These are phyloP conservation scores for Davidsoniella virescens DNA, from an alignment of 2,329 filamentous ascomycete species.

Conservation along the genomic window DNA sequence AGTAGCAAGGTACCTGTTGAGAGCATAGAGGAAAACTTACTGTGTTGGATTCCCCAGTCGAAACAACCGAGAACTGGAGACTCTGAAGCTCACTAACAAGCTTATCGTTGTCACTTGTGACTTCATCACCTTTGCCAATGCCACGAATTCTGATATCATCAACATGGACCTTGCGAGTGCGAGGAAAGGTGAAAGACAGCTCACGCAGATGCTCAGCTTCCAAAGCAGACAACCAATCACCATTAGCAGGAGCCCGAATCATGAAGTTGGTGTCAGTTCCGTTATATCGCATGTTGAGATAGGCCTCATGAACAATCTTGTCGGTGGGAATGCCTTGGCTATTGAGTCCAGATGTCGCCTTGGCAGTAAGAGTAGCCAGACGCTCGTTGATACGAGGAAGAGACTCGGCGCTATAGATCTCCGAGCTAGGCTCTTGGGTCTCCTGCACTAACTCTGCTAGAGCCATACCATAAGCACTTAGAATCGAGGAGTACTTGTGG, in stretches of 20 bases:
- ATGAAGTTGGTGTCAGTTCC: constrained; percentile 84
- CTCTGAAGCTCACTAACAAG: too few species aligned
- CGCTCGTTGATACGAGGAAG: not conserved
- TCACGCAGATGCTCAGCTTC: too few species aligned
- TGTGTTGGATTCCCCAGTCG: too few species aligned
- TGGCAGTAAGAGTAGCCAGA: constrained; percentile 19
- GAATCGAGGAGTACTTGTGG: constrained; percentile 72
- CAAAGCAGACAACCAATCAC: too few species aligned
- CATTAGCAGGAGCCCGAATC: constrained; percentile 30
- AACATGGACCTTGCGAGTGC: too few species aligned
- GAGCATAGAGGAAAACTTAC: too few species aligned
- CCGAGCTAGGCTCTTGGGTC: constrained; percentile 58
- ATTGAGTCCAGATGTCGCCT: constrained; percentile 23
- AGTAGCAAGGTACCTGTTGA: too few species aligned
- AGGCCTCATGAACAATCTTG: constrained; percentile 74
- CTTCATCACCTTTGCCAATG: too few species aligned
- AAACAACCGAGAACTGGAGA: too few species aligned
- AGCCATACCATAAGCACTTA: constrained; percentile 86
- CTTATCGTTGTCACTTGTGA: too few species aligned
- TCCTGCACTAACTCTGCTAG: constrained; percentile 87
- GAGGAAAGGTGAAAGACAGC: too few species aligned
- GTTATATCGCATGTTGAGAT: constrained; percentile 83
- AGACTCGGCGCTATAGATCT: constrained; percentile 26
- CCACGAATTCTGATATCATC: too few species aligned
- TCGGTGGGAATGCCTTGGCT: constrained; percentile 65